Conservation (phyloP, 1,284 basidiomycete species). For the Coriolopsis trogii region DNA sequence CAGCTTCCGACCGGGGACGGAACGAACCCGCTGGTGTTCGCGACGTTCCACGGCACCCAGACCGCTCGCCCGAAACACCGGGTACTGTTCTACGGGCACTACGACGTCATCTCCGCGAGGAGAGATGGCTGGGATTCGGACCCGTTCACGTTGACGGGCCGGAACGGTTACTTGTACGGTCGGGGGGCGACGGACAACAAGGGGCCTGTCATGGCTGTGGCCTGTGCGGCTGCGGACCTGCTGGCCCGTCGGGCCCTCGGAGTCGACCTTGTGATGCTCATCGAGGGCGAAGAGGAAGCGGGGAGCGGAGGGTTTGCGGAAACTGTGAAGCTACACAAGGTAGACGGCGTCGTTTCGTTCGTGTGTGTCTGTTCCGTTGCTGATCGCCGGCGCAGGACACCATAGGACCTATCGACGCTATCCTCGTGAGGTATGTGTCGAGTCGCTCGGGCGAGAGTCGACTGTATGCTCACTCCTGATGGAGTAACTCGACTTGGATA, state of each 20-base stretch:
- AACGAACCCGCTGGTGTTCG: conserved; percentile 84
- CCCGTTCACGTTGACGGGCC: conserved; percentile 83
- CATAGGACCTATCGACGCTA: conserved; percentile 86
- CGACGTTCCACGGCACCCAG: conserved; percentile 76
- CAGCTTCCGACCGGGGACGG: conserved; percentile 69
- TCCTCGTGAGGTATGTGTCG: conserved; percentile 70
- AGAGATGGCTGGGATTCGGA: conserved; percentile 80
- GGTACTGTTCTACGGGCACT: conserved; percentile 92
- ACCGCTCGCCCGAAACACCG: conserved; percentile 61
- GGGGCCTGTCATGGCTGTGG: conserved; percentile 91
- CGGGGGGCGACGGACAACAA: conserved; percentile 93
- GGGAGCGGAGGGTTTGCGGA: conserved; percentile 87
- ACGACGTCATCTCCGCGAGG: conserved; percentile 88
- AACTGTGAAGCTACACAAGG: conserved; percentile 78
- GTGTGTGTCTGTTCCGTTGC: too few species aligned
- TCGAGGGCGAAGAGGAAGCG: conserved; percentile 96
- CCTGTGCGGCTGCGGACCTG: conserved; percentile 86
- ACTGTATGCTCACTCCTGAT: conserved; percentile 1
- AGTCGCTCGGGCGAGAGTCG: too few species aligned
- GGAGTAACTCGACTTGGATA: conserved; percentile 96
- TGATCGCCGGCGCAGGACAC: conserved; percentile 48
- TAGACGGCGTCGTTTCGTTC: too few species aligned
- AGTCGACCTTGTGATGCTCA: conserved; percentile 87
- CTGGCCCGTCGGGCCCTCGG: conserved; percentile 75
- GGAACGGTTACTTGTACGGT: conserved; percentile 93